phyloP scores from a whole-genome alignment of 2,329 filamentous ascomycete species.

The Microdochium trichocladiopsis region DNA sequence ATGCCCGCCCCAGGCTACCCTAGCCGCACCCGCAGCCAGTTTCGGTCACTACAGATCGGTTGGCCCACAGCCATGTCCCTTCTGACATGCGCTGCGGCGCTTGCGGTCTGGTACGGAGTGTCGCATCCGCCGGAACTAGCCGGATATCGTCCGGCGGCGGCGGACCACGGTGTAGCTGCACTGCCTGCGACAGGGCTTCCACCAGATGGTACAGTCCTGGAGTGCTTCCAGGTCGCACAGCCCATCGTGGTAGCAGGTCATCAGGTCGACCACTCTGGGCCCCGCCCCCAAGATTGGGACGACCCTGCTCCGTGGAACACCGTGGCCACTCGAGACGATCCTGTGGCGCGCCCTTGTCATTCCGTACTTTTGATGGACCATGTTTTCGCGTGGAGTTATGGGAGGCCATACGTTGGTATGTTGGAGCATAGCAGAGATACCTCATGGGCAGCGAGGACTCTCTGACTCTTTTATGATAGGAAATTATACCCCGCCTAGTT shows the following conservation, averaged over 20 bases:
- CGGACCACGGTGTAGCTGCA: no score
- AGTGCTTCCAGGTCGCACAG: slow-evolving; percentile 14
- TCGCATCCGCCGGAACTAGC: no score
- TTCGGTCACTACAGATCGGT: no score
- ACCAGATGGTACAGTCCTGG: slow-evolving; percentile 2
- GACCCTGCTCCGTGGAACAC: no score
- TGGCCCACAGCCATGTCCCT: no score
- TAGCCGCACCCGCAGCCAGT: no score
- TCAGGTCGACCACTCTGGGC: not conserved
- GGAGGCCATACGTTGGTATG: slow-evolving; percentile 13
- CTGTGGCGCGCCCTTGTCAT: slow-evolving; percentile 1
- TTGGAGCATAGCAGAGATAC: slow-evolving; percentile 2
- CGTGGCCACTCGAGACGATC: not conserved
- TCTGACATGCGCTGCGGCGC: no score
- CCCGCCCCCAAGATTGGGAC: not conserved
- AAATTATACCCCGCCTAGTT: slow-evolving; percentile 50
- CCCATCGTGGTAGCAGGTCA: slow-evolving; percentile 2
- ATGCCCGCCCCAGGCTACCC: no score
- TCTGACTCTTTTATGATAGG: slow-evolving; percentile 24
- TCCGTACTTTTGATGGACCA: slow-evolving; percentile 11
- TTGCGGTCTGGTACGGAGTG: no score
- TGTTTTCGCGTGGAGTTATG: slow-evolving; percentile 13
- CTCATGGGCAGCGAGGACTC: not conserved
- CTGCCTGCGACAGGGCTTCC: no score
- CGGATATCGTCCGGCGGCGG: no score